Conservation (phyloP, 192 early-diverging fungal genomes). For the Piromyces sp. region DNA sequence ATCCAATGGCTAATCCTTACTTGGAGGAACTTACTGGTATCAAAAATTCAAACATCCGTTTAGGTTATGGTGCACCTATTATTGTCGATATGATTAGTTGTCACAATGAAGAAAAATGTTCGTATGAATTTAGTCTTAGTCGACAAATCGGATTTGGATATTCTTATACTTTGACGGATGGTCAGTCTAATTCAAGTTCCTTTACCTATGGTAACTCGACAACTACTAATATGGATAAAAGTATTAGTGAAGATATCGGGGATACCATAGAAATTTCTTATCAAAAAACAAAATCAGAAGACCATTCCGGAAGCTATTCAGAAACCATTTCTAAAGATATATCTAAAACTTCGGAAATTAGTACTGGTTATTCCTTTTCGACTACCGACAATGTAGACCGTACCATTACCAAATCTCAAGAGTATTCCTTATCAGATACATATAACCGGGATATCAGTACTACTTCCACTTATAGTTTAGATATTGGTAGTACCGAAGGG, state of each 20-base stretch:
- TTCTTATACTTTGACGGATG: neutral
- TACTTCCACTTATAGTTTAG: no score
- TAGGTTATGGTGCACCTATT: neutral
- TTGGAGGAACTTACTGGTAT: neutral
- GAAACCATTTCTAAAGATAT: neutral
- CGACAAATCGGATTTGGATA: neutral
- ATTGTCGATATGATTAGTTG: neutral
- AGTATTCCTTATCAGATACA: no score
- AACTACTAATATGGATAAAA: neutral
- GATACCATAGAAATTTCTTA: neutral
- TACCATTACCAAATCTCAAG: no score
- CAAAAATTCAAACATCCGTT: neutral
- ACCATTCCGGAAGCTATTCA: neutral
- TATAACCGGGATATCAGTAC: no score
- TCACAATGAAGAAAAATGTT: neutral
- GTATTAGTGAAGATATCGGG: neutral
- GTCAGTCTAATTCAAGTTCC: neutral
- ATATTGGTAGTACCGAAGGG: no score
- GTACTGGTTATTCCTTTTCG: neutral
- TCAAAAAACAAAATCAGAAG: neutral
- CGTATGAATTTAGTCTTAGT: neutral
- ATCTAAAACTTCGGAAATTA: neutral
- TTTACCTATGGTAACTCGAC: neutral
- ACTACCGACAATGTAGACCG: neutral
- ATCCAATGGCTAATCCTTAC: neutral